These are phyloP conservation scores for Ogataea nonfermentans DNA, from an alignment of 805 yeast genomes.

Conservation along the genomic window DNA sequence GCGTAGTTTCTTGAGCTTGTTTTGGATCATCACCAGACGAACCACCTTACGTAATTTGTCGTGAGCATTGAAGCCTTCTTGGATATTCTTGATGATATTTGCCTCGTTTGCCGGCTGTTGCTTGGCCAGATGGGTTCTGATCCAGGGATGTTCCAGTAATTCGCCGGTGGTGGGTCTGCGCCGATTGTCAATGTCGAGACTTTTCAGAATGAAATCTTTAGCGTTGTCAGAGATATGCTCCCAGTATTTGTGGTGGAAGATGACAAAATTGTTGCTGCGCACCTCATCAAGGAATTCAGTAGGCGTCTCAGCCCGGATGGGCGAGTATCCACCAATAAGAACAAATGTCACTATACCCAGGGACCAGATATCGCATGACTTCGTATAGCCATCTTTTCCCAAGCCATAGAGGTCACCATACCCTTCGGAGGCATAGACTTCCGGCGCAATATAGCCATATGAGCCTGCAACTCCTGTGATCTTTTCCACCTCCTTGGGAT, in stretches of 20 bases:
- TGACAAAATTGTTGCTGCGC: conserved; percentile 66
- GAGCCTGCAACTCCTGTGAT: conserved; percentile 57
- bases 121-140: conserved; percentile 42
- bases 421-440: conserved; percentile 64
- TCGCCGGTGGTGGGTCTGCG: conserved; percentile 67
- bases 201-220: conserved; percentile 67
- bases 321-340: conserved; percentile 86
- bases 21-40: conserved; percentile 77
- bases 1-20: conserved; percentile 71
- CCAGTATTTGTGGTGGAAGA: conserved; percentile 89
- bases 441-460: conserved; percentile 97
- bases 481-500: conserved; percentile 20
- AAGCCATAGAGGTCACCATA: conserved; percentile 36
- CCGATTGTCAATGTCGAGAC: conserved; percentile 65
- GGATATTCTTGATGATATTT: conserved; percentile 79
- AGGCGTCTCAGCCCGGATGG: conserved; percentile 82
- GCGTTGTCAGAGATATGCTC: conserved; percentile 75
- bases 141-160: conserved; percentile 75
- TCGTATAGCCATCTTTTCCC: conserved; percentile 74
- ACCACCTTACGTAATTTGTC: conserved; percentile 81
- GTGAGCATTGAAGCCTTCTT: conserved; percentile 80
- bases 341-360: conserved; percentile 92
- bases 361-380: conserved; percentile 96
- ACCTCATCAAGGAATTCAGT: conserved; percentile 81
- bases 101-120: conserved; percentile 27